A percentile compares a stretch with the other conserved stretches of the same genome.
phyloP scores from a whole-genome alignment of 1,139 yeast genomes.

The Suhomyces kunorum region DNA sequence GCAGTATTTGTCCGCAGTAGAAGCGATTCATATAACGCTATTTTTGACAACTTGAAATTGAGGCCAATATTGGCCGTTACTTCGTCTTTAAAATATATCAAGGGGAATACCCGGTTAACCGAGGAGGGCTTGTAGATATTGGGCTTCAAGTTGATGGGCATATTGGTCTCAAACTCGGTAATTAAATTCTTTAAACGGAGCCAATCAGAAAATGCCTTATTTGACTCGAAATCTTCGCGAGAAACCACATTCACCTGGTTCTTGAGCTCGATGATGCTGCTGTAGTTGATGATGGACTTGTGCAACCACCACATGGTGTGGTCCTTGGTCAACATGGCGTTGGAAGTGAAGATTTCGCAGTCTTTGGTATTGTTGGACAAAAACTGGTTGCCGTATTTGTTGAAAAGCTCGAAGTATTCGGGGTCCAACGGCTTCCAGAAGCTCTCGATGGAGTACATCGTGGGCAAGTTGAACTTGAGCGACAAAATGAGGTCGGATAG shows the following conservation, averaged over 20 bases:
- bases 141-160: constrained; percentile 37
- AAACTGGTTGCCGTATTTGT: constrained; percentile 12
- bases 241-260: constrained; percentile 30
- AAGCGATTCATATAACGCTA: constrained; percentile 35
- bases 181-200: constrained; percentile 25
- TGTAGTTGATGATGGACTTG: constrained; percentile 31
- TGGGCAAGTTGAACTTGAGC: constrained; percentile 33
- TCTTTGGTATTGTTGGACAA: constrained; percentile 9
- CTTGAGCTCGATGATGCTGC: constrained; percentile 34
- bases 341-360: constrained; percentile 8
- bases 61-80: constrained; percentile 36
- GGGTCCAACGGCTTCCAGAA: constrained; percentile 39
- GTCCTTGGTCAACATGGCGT: constrained; percentile 14
- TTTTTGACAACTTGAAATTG: constrained; percentile 34
- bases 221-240: constrained; percentile 24
- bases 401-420: constrained; percentile 29
- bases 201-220: constrained; percentile 32
- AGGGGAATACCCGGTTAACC: constrained; percentile 28
- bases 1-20: constrained; percentile 22
- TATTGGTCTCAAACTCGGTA: constrained; percentile 31
- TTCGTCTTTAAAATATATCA: constrained; percentile 38
- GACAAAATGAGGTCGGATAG: constrained; percentile 39
- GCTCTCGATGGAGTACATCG: constrained; percentile 32
- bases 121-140: constrained; percentile 31
- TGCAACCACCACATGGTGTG: constrained; percentile 40